Evolutionary conservation across 1,284 basidiomycete species (phyloP).

Genomic region (Phellinidium pouzarii): DNA sequence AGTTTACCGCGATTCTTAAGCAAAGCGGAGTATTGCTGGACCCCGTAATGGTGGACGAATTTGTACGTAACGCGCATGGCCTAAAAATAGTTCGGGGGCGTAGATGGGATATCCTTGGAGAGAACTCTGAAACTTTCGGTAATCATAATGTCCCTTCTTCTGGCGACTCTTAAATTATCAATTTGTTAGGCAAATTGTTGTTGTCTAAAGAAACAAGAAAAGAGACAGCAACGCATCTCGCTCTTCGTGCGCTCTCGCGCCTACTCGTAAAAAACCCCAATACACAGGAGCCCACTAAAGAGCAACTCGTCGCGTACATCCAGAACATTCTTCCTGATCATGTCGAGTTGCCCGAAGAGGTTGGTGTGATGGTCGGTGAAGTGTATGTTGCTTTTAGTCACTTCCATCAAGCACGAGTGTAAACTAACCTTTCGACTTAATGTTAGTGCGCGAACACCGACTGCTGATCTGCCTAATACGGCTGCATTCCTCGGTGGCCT

Average conservation of each 20-base stretch:
- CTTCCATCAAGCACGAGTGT: not conserved
- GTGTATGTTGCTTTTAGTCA: constrained; percentile 47
- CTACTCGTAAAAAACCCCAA: constrained; percentile 26
- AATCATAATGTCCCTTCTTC: constrained; percentile 25
- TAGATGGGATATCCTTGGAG: constrained; percentile 54
- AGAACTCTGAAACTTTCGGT: constrained; percentile 53
- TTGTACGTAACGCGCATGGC: constrained; percentile 88
- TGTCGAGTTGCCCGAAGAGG: constrained; percentile 50
- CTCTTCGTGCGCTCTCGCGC: constrained; percentile 51
- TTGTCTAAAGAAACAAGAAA: constrained; percentile 30
- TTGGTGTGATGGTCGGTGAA: constrained; percentile 68
- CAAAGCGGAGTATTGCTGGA: constrained; percentile 32
- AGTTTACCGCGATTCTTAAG: constrained; percentile 36
- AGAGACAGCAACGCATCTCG: constrained; percentile 58
- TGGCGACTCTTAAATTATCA: not conserved
- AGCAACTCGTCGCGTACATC: constrained; percentile 30
- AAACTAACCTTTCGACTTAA: constrained; percentile 14
- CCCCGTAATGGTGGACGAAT: constrained; percentile 63
- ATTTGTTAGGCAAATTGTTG: constrained; percentile 1
- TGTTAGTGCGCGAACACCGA: constrained; percentile 69
- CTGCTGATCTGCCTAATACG: constrained; percentile 84
- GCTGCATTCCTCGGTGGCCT: constrained; percentile 92
- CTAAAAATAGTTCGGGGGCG: constrained; percentile 73
- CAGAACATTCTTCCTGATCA: constrained; percentile 26
- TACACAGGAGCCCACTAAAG: constrained; percentile 28